Conservation (phyloP, 306 rosid species). For the Dryas octopetala region DNA sequence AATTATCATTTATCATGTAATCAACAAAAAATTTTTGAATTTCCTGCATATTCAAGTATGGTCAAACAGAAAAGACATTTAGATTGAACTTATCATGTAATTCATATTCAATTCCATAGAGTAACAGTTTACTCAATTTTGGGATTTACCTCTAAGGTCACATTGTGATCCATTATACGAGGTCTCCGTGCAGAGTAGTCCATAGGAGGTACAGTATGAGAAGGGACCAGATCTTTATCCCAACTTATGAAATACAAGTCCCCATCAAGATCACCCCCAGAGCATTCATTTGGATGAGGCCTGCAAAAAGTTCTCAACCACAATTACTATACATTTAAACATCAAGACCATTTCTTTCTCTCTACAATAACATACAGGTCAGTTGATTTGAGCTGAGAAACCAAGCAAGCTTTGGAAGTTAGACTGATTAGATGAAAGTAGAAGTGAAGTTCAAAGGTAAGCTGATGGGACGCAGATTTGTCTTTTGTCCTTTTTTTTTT, state of each 20-base stretch:
- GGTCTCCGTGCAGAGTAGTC: slow-evolving; percentile 86
- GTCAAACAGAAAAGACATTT: slow-evolving; percentile 21
- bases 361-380: background rate
- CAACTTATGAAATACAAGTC: slow-evolving; percentile 87
- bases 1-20: slow-evolving; percentile 87
- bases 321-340: slow-evolving; percentile 20
- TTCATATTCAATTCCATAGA: background rate
- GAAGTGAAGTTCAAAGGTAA: background rate
- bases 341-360: background rate
- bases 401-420: background rate
- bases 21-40: slow-evolving; percentile 84
- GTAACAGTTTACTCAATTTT: background rate
- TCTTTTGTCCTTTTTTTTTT: background rate
- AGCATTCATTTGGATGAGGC: slow-evolving; percentile 98
- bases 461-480: too few species aligned
- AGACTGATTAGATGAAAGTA: background rate
- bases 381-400: background rate
- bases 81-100: background rate
- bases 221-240: slow-evolving; percentile 71
- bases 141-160: slow-evolving; percentile 66
- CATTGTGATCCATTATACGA: slow-evolving; percentile 76
- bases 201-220: slow-evolving; percentile 64
- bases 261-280: slow-evolving; percentile 98
- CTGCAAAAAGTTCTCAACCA: slow-evolving; percentile 45
- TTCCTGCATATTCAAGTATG: slow-evolving; percentile 53